A percentile compares a stretch with the other conserved stretches of the same genome.
Evolutionary conservation across 2,329 filamentous ascomycete genomes (phyloP).

Genomic region (Fusarium papillatum): DNA sequence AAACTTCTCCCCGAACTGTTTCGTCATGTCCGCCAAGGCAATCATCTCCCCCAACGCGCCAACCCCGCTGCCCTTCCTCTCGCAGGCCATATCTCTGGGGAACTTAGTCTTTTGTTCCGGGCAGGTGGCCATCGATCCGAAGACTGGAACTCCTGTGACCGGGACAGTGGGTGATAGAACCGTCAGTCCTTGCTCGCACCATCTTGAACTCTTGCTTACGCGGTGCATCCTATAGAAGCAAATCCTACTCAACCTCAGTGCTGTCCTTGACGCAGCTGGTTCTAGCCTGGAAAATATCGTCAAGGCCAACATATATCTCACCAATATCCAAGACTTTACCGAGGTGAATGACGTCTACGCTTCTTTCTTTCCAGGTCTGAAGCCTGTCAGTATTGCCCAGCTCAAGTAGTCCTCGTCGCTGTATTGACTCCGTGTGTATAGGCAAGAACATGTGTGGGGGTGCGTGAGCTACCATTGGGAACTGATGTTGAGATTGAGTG

Average conservation of each 20-base stretch:
- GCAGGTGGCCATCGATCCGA: background rate
- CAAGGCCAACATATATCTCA: conserved; percentile 14
- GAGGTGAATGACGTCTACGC: conserved; percentile 5
- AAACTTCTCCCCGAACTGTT: background rate
- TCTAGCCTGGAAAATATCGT: background rate
- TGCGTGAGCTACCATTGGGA: background rate
- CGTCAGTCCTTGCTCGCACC: background rate
- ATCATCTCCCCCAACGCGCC: conserved; percentile 48
- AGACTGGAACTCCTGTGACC: background rate
- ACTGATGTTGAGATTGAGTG: conserved; percentile 4
- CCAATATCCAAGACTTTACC: conserved; percentile 5
- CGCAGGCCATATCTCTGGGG: background rate
- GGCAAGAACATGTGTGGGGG: conserved; percentile 4
- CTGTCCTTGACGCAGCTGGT: conserved; percentile 4
- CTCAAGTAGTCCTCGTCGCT: no score
- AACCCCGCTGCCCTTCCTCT: background rate
- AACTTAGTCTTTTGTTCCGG: background rate
- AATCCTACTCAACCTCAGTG: background rate
- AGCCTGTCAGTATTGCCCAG: background rate
- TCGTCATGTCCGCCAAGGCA: background rate
- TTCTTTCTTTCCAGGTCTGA: background rate
- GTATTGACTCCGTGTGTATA: background rate
- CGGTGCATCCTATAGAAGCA: background rate
- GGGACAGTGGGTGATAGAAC: background rate
- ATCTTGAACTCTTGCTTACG: no score